Base-by-base conservation (phyloP, 2,329 filamentous ascomycete genomes). In the Paecilomyces niveus region DNA sequence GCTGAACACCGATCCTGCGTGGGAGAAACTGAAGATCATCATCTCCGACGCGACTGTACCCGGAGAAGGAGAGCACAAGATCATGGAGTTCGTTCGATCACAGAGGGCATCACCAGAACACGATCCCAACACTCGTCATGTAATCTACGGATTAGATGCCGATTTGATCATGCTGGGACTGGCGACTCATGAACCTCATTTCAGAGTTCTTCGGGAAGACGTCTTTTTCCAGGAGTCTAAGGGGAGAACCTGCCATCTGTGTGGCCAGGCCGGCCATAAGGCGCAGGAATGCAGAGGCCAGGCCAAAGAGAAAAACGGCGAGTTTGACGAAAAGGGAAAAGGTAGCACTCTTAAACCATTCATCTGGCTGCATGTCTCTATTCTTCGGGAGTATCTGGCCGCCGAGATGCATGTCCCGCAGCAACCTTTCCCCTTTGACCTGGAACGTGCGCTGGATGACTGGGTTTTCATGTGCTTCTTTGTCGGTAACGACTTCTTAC, bases 391-490 rank as follows among this genome's bases (percentile, higher is more conserved):
- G 76, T 99, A 99, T 72, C 82, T 99, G 57, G 92, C 89, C 59
- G 88, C 90, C 55, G 94, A 99, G 75, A 85, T 99, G 67, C 84
- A 89, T 68, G 87, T 97, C 33, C 88, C 90, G 18, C 84, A 86
- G 58, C 84, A 96, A 64, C 87, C 88, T 1, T 97, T 97, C 76
- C 84, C 85, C 57, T 97, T 96, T 74, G 92, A 99, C 71, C 81
- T 99, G 52, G 94, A 99, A 75, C 87, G 94, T 64, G 92, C 92
- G 26, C 84, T 97, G 59, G 94, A 97, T 74, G 93, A 97, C 72
- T 97, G 93, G 94, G 91, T 97, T 13, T 97, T 97, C 74, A 94
- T 97, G 86, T 97, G 93, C 77, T 97, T 95, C 78, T 97, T 97
- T 72, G 93, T 97, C 58, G 93, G 93, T 65, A 99, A 99, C 75